Conservation (phyloP, 2,329 filamentous ascomycete genomes). For the Tolypocladium amazonense region DNA sequence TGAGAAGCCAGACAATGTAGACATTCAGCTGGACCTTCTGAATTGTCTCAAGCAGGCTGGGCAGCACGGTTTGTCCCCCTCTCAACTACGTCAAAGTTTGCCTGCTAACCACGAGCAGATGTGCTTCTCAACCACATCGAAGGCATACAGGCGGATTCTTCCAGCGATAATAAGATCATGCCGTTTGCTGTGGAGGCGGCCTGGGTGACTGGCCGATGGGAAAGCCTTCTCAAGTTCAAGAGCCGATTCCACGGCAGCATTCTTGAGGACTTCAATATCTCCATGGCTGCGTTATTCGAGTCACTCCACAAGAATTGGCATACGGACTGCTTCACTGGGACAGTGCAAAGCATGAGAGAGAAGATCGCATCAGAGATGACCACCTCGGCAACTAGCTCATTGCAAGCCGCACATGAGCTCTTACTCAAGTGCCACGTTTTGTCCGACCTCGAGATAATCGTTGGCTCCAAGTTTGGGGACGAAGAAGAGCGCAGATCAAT, state of each 20-base stretch:
- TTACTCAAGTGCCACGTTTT: conserved; percentile 80
- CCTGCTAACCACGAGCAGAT: conserved; percentile 39
- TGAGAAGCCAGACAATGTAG: conserved; percentile 63
- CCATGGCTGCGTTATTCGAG: conserved; percentile 53
- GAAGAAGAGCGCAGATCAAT: conserved; percentile 25
- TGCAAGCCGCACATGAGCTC: conserved; percentile 76
- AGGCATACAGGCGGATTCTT: conserved; percentile 48
- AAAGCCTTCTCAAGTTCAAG: conserved; percentile 59
- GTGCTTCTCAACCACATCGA: conserved; percentile 80
- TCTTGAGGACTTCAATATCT: conserved; percentile 65
- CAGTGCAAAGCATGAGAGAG: conserved; percentile 54
- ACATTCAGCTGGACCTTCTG: conserved; percentile 73
- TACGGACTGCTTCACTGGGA: conserved; percentile 42
- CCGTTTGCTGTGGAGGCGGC: conserved; percentile 85
- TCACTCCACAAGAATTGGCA: conserved; percentile 43
- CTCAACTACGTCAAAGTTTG: too few species aligned
- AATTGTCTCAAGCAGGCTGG: conserved; percentile 91
- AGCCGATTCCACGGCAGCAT: conserved; percentile 38
- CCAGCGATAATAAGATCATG: conserved; percentile 52
- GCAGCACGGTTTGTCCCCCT: conserved; percentile 59
- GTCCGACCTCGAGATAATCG: conserved; percentile 75
- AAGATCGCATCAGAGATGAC: conserved; percentile 66
- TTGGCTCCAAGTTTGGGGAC: conserved; percentile 32
- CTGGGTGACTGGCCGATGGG: conserved; percentile 81
- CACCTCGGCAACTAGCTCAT: conserved; percentile 63